Percentiles rank a stretch among this genome's conserved stretches.
Evolutionary conservation across 2,329 filamentous ascomycete genomes (phyloP).

Genomic region (Xylaria arbuscula): DNA sequence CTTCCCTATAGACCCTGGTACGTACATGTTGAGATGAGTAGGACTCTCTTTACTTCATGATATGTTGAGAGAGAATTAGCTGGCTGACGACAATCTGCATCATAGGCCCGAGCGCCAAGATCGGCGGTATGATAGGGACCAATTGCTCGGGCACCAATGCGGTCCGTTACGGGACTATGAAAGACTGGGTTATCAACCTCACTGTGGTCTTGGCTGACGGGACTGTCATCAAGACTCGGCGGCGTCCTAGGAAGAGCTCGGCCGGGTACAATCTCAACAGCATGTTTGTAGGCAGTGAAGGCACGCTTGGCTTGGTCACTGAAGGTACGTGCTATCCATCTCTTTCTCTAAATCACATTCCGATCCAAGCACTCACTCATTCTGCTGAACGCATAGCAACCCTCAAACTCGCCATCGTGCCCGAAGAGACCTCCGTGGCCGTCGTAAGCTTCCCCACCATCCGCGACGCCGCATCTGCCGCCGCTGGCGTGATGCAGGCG

Average conservation of each 20-base stretch:
- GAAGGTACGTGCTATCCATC: conserved; percentile 60
- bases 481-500: conserved; percentile 78
- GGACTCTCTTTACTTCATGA: not conserved
- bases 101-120: conserved; percentile 72
- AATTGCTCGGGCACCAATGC: conserved; percentile 83
- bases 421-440: conserved; percentile 80
- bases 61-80: conserved; percentile 52
- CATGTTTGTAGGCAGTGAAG: conserved; percentile 84
- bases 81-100: conserved; percentile 41
- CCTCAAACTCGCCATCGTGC: conserved; percentile 80
- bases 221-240: conserved; percentile 80
- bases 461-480: conserved; percentile 78
- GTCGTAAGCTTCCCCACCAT: conserved; percentile 84
- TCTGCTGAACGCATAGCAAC: conserved; percentile 63
- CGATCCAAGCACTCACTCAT: not conserved
- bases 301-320: conserved; percentile 82
- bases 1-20: conserved; percentile 88
- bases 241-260: conserved; percentile 81
- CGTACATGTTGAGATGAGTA: conserved; percentile 15
- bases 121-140: conserved; percentile 85
- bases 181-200: conserved; percentile 86
- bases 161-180: conserved; percentile 86
- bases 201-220: conserved; percentile 85
- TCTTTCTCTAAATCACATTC: not conserved
- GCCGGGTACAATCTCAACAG: conserved; percentile 86